Conservation (phyloP, 176 grass and related monocot genomes). For the Metroxylon sagu region DNA sequence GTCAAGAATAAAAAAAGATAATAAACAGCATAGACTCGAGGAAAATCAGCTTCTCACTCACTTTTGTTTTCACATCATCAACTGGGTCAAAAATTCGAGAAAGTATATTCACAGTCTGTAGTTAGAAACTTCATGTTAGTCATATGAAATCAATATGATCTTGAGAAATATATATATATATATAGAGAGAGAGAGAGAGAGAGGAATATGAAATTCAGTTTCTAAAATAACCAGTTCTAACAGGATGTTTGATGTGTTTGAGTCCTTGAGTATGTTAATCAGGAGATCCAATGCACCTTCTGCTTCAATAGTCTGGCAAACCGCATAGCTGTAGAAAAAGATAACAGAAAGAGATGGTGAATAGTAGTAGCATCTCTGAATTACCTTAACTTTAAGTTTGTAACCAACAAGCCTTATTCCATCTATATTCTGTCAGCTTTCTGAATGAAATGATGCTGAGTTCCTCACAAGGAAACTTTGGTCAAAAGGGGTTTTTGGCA, state of each 20-base stretch:
- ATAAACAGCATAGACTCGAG: slow-evolving; percentile 4
- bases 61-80: slow-evolving; percentile 22
- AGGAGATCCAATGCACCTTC: slow-evolving; percentile 42
- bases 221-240: slow-evolving; percentile 43
- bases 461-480: no score
- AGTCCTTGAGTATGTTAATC: slow-evolving; percentile 41
- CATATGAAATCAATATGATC: no score
- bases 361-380: neutral
- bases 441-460: no score
- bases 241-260: slow-evolving; percentile 20
- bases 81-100: slow-evolving; percentile 34
- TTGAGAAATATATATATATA: neutral
- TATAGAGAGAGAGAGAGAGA: no score
- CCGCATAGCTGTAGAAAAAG: slow-evolving; percentile 26
- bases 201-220: neutral
- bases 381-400: no score
- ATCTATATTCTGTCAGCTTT: no score
- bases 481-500: no score
- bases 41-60: slow-evolving; percentile 25
- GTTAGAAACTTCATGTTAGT: slow-evolving; percentile 15
- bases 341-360: neutral
- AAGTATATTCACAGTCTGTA: slow-evolving; percentile 44
- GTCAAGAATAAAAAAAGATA: slow-evolving; percentile 7
- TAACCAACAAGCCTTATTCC: no score
- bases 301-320: slow-evolving; percentile 33